These are phyloP conservation scores for Circinella minor DNA, from an alignment of 371 early-diverging fungal species.

Conservation along the genomic window DNA sequence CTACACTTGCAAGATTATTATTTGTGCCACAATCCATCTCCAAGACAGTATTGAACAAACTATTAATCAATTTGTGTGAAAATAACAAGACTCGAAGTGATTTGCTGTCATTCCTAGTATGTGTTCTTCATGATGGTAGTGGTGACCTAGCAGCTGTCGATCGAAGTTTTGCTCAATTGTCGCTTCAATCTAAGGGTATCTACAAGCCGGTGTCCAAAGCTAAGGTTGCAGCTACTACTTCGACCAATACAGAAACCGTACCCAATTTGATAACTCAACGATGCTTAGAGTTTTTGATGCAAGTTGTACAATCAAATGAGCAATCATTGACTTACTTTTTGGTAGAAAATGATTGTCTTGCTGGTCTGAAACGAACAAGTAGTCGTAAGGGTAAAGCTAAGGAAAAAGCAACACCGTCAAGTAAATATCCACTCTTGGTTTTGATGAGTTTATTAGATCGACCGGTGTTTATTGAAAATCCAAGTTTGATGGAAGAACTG, in stretches of 20 bases:
- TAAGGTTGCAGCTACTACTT: slow-evolving; percentile 28
- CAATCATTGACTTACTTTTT: slow-evolving; percentile 75
- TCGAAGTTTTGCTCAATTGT: slow-evolving; percentile 77
- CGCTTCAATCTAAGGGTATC: slow-evolving; percentile 57
- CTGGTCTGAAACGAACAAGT: slow-evolving; percentile 50
- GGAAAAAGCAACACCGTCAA: slow-evolving; percentile 55
- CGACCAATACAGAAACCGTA: slow-evolving; percentile 52
- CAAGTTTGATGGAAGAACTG: slow-evolving; percentile 84
- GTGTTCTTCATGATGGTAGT: slow-evolving; percentile 85
- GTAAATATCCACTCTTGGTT: slow-evolving; percentile 86
- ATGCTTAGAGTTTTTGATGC: slow-evolving; percentile 82
- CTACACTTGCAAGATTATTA: slow-evolving; percentile 82
- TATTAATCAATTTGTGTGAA: slow-evolving; percentile 89
- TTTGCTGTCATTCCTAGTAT: slow-evolving; percentile 82
- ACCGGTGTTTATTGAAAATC: slow-evolving; percentile 76
- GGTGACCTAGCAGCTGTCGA: slow-evolving; percentile 80
- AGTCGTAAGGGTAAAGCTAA: slow-evolving; percentile 74
- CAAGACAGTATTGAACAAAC: slow-evolving; percentile 70
- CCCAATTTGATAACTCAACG: slow-evolving; percentile 89
- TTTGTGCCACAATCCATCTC: slow-evolving; percentile 81
- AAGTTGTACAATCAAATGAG: slow-evolving; percentile 71
- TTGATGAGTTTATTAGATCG: slow-evolving; percentile 86
- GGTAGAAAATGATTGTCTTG: slow-evolving; percentile 71
- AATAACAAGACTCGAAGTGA: slow-evolving; percentile 88
- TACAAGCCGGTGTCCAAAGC: slow-evolving; percentile 37